Evolutionary conservation across 495 filamentous ascomycete genomes (phyloP), one percentile per base, ranked within the genome.

Genomic region (Tuber magnatum): DNA sequence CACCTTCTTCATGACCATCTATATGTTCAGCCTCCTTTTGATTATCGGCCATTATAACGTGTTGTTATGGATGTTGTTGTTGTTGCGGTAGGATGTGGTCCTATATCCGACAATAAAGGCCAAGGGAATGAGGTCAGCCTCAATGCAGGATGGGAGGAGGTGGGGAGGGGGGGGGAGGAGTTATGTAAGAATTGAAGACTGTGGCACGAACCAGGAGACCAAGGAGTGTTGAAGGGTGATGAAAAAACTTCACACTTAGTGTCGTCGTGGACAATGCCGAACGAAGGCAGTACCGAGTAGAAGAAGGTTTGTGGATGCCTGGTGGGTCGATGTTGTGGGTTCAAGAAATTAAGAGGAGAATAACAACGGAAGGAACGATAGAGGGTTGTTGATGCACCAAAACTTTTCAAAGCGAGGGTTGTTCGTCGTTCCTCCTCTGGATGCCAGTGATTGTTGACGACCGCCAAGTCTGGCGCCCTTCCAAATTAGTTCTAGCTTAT

Each of bases 1-100:
- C 79, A 76, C 78, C 79, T 42, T 80, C 79, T 78, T 80, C 79
- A 78, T 80, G 79, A 68, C 74, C 48, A 38, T 78, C 79, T 77
- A 80, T 81, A 40, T 81, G 79, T 43, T 80, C 78, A 56, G 78
- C 77, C 69, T 74, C 75, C 42, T 80, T 80, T 70, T 81, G 77
- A 42, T 76, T 76, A 68, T 79, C 77, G 48, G 78, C 77, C 77
- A 79, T 79, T 73, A 75, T 71, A 43, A 79, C 77, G 77, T 77
- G 77, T 79, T 79, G 61, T 71, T 73, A 65, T 65, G 56, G 28
- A 65, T 65, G 56, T 32, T 65, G 56, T 65, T 65, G 56, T 65
- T 65, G 56, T 65, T 65, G 56, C 14, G 41, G 61, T 70, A 79
- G 41, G 46, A 35, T 74, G 73, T 22, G 71, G 69, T 70, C 72